Evolutionary conservation across 2,329 filamentous ascomycete species (phyloP).

Genomic region (Aspergillus sp.): DNA sequence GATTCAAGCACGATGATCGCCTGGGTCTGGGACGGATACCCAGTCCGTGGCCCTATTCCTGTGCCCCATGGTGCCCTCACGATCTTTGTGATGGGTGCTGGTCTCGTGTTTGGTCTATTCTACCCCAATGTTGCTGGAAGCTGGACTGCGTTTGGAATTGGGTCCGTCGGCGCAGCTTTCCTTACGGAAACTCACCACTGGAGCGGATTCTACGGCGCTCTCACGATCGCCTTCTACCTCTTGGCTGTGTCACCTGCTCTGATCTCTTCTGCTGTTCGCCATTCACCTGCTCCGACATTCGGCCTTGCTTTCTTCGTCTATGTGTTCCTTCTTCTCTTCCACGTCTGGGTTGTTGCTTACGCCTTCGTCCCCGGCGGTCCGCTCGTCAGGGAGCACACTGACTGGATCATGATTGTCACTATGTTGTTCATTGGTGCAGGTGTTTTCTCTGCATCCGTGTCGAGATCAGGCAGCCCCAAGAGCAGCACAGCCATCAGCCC

Average conservation of each 20-base stretch:
- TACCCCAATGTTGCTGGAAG: conserved; percentile 69
- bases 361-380: conserved; percentile 95
- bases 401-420: conserved; percentile 87
- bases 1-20: conserved; percentile 99
- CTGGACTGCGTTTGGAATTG: conserved; percentile 77
- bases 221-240: conserved; percentile 74
- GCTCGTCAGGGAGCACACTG: conserved; percentile 87
- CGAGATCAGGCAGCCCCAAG: conserved; percentile 52
- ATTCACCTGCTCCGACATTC: conserved; percentile 76
- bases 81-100: conserved; percentile 80
- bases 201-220: conserved; percentile 83
- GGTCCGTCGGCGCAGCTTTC: conserved; percentile 74
- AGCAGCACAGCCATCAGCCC: conserved; percentile 40
- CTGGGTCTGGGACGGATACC: conserved; percentile 97
- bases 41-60: conserved; percentile 81
- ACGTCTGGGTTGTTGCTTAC: conserved; percentile 98
- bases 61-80: conserved; percentile 89
- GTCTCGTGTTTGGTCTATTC: conserved; percentile 73
- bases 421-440: conserved; percentile 85
- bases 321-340: conserved; percentile 93
- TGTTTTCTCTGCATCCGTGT: conserved; percentile 66
- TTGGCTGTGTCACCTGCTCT: conserved; percentile 76
- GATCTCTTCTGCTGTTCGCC: conserved; percentile 72
- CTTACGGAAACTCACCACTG: conserved; percentile 78
- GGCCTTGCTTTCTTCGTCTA: conserved; percentile 88